Conservation (phyloP, 2,329 filamentous ascomycete species). For the Xylaria sp. region DNA sequence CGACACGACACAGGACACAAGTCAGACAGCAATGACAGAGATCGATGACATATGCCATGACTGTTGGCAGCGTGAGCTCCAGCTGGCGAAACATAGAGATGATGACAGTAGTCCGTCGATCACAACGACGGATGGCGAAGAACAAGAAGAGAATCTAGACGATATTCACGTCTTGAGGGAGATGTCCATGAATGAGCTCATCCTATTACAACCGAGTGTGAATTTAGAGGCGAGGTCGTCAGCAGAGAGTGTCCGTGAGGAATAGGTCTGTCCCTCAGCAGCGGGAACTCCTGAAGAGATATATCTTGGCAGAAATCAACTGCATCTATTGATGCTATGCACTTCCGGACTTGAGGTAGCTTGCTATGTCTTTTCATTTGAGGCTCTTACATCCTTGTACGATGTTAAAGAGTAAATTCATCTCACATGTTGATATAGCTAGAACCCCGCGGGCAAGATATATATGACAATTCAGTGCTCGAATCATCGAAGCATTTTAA, state of each 20-base stretch:
- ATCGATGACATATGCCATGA: slow-evolving; percentile 43
- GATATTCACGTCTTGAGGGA: slow-evolving; percentile 22
- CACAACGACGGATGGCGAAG: slow-evolving; percentile 5
- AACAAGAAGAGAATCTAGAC: not conserved
- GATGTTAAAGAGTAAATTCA: not conserved
- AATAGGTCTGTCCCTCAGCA: not conserved
- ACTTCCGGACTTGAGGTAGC: not conserved
- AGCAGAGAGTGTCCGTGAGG: not conserved
- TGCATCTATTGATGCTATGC: slow-evolving; percentile 12
- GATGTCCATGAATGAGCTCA: slow-evolving; percentile 24
- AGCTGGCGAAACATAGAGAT: slow-evolving; percentile 2
- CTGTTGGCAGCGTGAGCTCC: slow-evolving; percentile 35
- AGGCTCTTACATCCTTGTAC: not conserved
- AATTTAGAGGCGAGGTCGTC: slow-evolving; percentile 12
- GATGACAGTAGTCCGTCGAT: not conserved
- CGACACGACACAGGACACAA: not conserved
- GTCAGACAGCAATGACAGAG: not conserved
- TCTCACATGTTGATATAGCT: not conserved
- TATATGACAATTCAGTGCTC: not conserved
- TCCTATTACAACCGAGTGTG: not conserved
- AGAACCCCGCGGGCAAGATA: not conserved
- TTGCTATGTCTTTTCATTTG: not conserved
- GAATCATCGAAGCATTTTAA: too few species aligned
- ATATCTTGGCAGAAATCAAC: not conserved
- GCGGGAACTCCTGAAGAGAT: not conserved